A percentile compares a stretch with the other conserved stretches of the same genome.
These are phyloP conservation scores for Polychaeton citri DNA, from an alignment of 2,329 filamentous ascomycete genomes.

Conservation along the genomic window DNA sequence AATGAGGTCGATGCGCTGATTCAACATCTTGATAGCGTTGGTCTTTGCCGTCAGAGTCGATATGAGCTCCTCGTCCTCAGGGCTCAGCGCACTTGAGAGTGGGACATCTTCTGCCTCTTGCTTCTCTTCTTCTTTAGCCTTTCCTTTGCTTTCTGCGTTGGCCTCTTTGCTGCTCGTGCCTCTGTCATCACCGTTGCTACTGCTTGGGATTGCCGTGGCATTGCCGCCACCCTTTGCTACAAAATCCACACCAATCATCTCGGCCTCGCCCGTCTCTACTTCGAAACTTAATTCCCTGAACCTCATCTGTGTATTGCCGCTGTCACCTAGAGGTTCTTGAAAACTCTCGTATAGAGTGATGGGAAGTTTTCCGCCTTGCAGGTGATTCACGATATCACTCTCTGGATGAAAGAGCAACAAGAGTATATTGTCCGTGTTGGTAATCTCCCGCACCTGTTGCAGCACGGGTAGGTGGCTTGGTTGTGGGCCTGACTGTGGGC, in stretches of 20 bases:
- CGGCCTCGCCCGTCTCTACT: slow-evolving; percentile 85
- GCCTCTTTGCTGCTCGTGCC: slow-evolving; percentile 9
- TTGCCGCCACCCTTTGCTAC: slow-evolving; percentile 75
- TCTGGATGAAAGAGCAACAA: slow-evolving; percentile 76
- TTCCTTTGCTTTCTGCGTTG: slow-evolving; percentile 20
- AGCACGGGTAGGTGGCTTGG: slow-evolving; percentile 58
- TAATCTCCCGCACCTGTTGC: slow-evolving; percentile 44
- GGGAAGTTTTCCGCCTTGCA: slow-evolving; percentile 67
- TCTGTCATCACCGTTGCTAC: slow-evolving; percentile 17
- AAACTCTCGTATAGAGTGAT: slow-evolving; percentile 77
- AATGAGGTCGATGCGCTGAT: slow-evolving; percentile 43
- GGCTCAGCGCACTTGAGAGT: slow-evolving; percentile 31
- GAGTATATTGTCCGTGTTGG: slow-evolving; percentile 65
- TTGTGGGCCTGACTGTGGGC: slow-evolving; percentile 59
- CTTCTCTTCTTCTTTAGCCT: slow-evolving; percentile 30
- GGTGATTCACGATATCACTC: slow-evolving; percentile 27
- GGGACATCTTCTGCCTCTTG: slow-evolving; percentile 18
- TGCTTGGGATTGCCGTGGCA: slow-evolving; percentile 46
- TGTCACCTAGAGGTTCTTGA: slow-evolving; percentile 54
- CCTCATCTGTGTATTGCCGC: slow-evolving; percentile 44
- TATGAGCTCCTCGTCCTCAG: slow-evolving; percentile 53
- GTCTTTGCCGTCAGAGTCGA: slow-evolving; percentile 67
- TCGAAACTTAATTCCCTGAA: slow-evolving; percentile 78
- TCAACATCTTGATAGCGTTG: slow-evolving; percentile 89
- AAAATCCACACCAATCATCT: slow-evolving; percentile 96